Percentiles rank a stretch among this genome's conserved stretches.
Conservation (phyloP, 2,329 filamentous ascomycete species). For the Fusarium fujikuroi region DNA sequence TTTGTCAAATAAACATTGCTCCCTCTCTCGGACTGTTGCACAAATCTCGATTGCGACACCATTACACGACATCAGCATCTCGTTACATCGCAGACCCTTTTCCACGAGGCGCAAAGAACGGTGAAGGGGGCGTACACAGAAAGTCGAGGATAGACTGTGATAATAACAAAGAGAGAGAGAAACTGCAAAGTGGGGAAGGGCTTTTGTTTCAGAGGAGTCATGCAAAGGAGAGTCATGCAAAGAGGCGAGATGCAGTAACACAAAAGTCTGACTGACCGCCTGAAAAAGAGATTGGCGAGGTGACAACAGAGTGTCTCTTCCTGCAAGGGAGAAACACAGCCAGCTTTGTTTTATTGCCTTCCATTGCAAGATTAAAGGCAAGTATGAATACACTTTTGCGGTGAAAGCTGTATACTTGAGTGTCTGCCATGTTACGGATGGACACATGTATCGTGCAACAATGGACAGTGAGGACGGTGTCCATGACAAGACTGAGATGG, state of each 20-base stretch:
- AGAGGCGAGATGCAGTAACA: conserved; percentile 37
- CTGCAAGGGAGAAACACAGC: conserved; percentile 16
- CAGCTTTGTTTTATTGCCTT: background rate
- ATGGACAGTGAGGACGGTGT: background rate
- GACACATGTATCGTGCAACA: conserved; percentile 12
- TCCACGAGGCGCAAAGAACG: conserved; percentile 34
- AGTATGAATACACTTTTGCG: background rate
- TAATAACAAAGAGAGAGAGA: conserved; percentile 1
- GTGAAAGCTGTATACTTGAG: background rate
- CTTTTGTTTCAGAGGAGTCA: conserved; percentile 32
- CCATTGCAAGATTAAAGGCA: background rate
- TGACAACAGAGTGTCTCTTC: background rate
- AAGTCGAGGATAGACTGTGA: background rate
- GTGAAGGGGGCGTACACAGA: conserved; percentile 9
- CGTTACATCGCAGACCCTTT: conserved; percentile 17
- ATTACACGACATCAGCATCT: conserved; percentile 30
- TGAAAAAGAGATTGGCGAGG: background rate
- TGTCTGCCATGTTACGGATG: background rate
- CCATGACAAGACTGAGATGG: conserved; percentile 13
- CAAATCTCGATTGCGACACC: conserved; percentile 46
- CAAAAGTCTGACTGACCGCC: conserved; percentile 30
- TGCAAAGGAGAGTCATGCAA: conserved; percentile 30
- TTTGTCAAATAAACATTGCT: conserved; percentile 12
- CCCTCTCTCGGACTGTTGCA: conserved; percentile 20
- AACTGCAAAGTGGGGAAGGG: background rate